Conservation (phyloP, 768 basidiomycete genomes). For the Termitomyces sp. region DNA sequence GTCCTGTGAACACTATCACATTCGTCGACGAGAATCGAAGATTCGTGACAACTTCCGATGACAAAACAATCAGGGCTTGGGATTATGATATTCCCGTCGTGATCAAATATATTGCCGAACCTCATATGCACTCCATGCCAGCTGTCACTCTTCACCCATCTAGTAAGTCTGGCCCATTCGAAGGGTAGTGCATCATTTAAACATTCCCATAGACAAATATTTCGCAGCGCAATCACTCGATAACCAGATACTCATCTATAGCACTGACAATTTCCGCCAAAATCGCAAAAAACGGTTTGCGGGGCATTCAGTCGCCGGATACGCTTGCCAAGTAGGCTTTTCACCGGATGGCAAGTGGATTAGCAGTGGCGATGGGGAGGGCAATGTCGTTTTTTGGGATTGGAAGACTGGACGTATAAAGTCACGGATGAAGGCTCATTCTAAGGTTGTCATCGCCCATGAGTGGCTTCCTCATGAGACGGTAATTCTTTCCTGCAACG, state of each 20-base stretch:
- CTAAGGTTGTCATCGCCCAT: constrained; percentile 96
- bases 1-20: constrained; percentile 97
- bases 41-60: constrained; percentile 97
- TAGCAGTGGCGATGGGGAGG: constrained; percentile 91
- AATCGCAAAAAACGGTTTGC: constrained; percentile 98
- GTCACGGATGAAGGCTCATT: constrained; percentile 83
- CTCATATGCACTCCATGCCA: constrained; percentile 99
- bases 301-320: constrained; percentile 94
- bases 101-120: constrained; percentile 99
- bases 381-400: constrained; percentile 98
- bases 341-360: constrained; percentile 99
- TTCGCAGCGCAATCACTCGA: constrained; percentile 97
- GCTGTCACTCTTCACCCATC: constrained; percentile 94
- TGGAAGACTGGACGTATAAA: constrained; percentile 98
- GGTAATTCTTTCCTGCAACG: constrained; percentile 60
- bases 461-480: constrained; percentile 98
- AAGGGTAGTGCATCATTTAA: constrained; percentile 4
- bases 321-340: constrained; percentile 95
- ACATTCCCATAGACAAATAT: constrained; percentile 65
- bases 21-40: constrained; percentile 98
- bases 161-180: constrained; percentile 48
- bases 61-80: constrained; percentile 99
- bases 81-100: constrained; percentile 99
- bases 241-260: constrained; percentile 97
- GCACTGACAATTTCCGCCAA: constrained; percentile 97